Base-by-base conservation (phyloP, 768 basidiomycete species). In the Pleurotus ostreatus region DNA sequence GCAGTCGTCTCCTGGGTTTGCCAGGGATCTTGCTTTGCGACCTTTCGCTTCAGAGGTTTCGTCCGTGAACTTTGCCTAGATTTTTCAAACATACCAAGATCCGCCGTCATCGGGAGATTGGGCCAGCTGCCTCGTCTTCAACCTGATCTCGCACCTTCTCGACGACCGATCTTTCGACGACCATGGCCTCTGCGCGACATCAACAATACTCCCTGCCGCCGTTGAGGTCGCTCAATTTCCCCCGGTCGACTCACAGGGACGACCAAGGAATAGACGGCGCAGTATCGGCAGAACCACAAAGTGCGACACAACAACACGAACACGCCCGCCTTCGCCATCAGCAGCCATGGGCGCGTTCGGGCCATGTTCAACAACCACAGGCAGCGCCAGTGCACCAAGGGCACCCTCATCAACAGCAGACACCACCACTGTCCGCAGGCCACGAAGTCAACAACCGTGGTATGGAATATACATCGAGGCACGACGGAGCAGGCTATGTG, bases 91-190 rank as follows among this genome's bases (percentile, higher is more conserved):
- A 57, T 57, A 45, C 51, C 68, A 61, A 80, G 79, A 81, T 85
- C 83, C 81, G 80, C 72, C 73, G 76, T 69, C 82, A 85, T 85
- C 83, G 85, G 83, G 78, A 80, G 81, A 83, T 82, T 53, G n/a
- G 51, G 49, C 18, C 46, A 20, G 12, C 51, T 40, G 39, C 15
- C 37, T 53, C 39, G 51, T 53, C 37, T 26, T n/a, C 51, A 22
- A 20, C 68, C 69, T 75, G 72, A 75, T 74, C 71, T 72, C 71
- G 72, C 70, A 73, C 73, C 72, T 62, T 18, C 8, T 13, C 38
- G 15, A n/a, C 20, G 25, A 25, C 37, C 51, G 51, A 53, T 40
- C 15, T 25, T 15, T 53, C 51, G 25, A 26, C 34, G 26, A 25
- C 51, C 11, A 53, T 53, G 51, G 16, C 34, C 41, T 22, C 38